These are phyloP conservation scores for Abelmoschus esculentus DNA, from an alignment of 345 rosid species.

Conservation along the genomic window DNA sequence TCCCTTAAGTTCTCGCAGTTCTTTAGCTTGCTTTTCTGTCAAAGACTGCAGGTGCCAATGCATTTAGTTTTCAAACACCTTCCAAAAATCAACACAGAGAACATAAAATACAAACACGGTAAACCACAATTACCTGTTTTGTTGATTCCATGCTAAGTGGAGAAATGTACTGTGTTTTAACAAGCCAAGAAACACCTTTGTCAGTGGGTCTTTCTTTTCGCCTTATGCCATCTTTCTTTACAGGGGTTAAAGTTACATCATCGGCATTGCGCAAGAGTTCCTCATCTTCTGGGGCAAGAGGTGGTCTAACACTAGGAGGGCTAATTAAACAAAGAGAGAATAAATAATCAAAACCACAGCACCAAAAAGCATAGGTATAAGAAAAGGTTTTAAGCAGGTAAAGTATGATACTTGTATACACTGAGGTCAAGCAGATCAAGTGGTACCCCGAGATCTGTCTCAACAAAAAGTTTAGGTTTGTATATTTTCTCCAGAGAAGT, in stretches of 20 bases:
- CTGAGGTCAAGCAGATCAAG: slow-evolving; percentile 95
- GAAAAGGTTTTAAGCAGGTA: slow-evolving; percentile 7
- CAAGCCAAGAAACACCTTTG: slow-evolving; percentile 94
- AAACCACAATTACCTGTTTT: slow-evolving; percentile 55
- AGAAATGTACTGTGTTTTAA: slow-evolving; percentile 93
- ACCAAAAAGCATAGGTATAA: neutral
- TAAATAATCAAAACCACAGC: slow-evolving; percentile 12
- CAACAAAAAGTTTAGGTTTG: slow-evolving; percentile 86
- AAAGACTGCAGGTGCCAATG: slow-evolving; percentile 56
- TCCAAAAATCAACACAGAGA: slow-evolving; percentile 9
- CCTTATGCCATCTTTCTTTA: slow-evolving; percentile 79
- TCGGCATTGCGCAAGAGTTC: slow-evolving; percentile 79
- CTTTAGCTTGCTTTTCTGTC: slow-evolving; percentile 94
- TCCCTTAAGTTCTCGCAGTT: slow-evolving; percentile 72
- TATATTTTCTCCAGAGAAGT: slow-evolving; percentile 82
- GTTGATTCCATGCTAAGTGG: slow-evolving; percentile 73
- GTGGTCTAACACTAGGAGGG: slow-evolving; percentile 52
- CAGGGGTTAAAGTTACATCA: slow-evolving; percentile 68
- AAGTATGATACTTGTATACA: slow-evolving; percentile 67
- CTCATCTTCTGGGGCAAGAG: slow-evolving; percentile 89
- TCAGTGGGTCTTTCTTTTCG: slow-evolving; percentile 92
- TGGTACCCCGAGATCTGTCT: slow-evolving; percentile 98
- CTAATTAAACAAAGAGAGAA: slow-evolving; percentile 28
- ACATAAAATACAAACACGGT: neutral
- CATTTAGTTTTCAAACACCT: slow-evolving; percentile 6